Percentiles rank a stretch among this genome's conserved stretches.
Conservation (phyloP, 2,329 filamentous ascomycete genomes). For the Stagonosporopsis cucurbitacearum region DNA sequence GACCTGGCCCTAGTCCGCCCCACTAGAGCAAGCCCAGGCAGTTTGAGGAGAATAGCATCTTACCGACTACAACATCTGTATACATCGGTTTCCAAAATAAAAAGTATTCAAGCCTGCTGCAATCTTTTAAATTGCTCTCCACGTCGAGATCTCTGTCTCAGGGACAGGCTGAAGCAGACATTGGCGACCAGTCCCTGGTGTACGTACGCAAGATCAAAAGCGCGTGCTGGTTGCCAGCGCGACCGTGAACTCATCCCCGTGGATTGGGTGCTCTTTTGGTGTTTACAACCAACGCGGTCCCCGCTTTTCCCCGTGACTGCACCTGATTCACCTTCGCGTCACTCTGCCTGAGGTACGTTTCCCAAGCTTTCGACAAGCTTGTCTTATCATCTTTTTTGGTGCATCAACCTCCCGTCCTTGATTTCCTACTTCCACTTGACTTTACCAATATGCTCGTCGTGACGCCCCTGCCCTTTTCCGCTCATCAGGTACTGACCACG, state of each 20-base stretch:
- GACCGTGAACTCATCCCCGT: background rate
- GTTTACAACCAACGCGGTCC: background rate
- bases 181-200: background rate
- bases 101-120: background rate
- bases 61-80: no score
- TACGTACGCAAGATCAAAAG: background rate
- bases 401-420: background rate
- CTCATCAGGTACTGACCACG: background rate
- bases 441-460: background rate
- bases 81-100: no score
- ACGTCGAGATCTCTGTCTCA: background rate
- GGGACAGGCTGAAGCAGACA: background rate
- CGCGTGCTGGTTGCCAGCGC: slow-evolving; percentile 3
- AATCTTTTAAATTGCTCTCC: background rate
- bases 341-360: background rate
- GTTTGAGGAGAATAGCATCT: background rate
- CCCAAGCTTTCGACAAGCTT: background rate
- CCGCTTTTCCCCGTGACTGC: background rate
- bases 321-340: background rate
- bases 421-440: no score
- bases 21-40: background rate
- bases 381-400: background rate
- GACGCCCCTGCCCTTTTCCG: background rate
- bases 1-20: background rate
- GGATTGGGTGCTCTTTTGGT: background rate